phyloP scores from a whole-genome alignment of 2,329 filamentous ascomycete species.

The Talaromyces sp. region DNA sequence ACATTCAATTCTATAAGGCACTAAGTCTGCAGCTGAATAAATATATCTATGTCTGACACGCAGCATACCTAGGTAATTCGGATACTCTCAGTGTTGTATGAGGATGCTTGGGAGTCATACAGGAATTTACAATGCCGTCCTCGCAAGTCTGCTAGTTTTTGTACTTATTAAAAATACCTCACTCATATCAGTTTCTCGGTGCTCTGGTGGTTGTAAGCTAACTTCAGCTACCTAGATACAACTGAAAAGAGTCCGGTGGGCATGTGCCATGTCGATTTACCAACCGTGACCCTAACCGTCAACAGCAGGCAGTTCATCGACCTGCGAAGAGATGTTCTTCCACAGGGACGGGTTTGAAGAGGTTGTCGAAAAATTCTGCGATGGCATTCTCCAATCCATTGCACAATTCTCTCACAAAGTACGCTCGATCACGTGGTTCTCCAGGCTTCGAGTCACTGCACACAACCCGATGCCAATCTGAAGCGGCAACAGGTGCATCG shows the following conservation, averaged over 20 bases:
- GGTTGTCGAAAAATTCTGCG: not conserved
- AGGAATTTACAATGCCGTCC: not conserved
- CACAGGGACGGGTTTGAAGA: not conserved
- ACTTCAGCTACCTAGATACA: not conserved
- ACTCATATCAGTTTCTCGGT: not conserved
- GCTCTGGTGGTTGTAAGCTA: not conserved
- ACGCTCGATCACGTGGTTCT: not conserved
- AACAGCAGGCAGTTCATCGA: not conserved
- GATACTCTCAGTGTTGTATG: too few relatives aligned
- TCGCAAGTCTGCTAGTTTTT: too few relatives aligned
- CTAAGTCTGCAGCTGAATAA: not conserved
- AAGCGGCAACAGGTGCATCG: not conserved
- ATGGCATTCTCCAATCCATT: not conserved
- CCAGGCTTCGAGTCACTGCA: not conserved
- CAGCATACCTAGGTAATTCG: not conserved
- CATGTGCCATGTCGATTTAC: not conserved
- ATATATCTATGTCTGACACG: not conserved
- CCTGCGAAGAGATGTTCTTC: not conserved
- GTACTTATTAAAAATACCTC: not conserved
- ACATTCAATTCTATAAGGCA: not conserved
- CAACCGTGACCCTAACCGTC: not conserved
- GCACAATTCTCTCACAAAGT: not conserved
- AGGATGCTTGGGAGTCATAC: not conserved
- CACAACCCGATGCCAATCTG: conserved; percentile 1
- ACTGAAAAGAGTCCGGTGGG: not conserved